These are phyloP conservation scores for Penicillium cataractarum DNA, from an alignment of 495 filamentous ascomycete genomes.

Conservation along the genomic window DNA sequence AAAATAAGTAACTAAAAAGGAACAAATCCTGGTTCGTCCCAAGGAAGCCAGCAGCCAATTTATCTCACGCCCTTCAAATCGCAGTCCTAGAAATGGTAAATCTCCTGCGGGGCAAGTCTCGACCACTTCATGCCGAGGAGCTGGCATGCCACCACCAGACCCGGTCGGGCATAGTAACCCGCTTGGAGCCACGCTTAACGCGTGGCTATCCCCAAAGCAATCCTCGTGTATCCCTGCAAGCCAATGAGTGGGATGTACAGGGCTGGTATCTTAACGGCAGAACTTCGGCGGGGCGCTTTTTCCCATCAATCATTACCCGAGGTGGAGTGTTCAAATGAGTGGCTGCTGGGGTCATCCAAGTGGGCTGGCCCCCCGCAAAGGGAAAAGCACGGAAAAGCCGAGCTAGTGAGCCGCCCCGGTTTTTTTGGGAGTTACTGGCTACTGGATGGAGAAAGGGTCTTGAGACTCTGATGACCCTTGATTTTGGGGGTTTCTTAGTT, in stretches of 20 bases:
- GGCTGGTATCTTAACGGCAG: background rate
- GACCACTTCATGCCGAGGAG: constrained; percentile 1
- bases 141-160: constrained; percentile 1
- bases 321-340: background rate
- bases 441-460: background rate
- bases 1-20: background rate
- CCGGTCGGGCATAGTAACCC: constrained; percentile 2
- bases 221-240: background rate
- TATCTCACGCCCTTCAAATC: constrained; percentile 3
- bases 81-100: constrained; percentile 27
- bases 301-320: constrained; percentile 42
- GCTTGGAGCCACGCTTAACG: constrained; percentile 6
- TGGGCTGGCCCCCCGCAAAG: background rate
- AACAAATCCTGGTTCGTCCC: background rate
- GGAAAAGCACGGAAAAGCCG: background rate
- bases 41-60: background rate
- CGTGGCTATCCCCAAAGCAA: background rate
- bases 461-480: background rate
- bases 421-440: background rate
- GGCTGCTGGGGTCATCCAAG: background rate
- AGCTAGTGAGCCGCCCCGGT: background rate
- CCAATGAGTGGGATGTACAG: constrained; percentile 6
- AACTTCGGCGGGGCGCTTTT: constrained; percentile 16
- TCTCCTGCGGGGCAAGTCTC: constrained; percentile 30
- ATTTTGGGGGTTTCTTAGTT: background rate